Evolutionary conservation across 768 basidiomycete genomes (phyloP).

Genomic region (Russula griseocarnosa): DNA sequence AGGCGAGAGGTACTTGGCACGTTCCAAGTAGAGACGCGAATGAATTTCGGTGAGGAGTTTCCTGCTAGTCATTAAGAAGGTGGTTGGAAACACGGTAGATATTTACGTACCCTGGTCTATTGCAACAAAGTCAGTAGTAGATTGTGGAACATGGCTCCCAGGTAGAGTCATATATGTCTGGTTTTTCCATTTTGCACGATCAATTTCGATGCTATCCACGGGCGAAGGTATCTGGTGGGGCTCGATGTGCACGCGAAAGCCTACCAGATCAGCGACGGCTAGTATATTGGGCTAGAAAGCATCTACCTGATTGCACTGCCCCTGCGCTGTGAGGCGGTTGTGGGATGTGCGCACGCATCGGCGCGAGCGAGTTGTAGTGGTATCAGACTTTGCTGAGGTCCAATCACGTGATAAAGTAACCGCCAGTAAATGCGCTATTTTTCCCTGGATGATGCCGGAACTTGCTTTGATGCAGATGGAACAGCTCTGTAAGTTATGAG

Average conservation of each 20-base stretch:
- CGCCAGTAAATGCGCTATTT: not conserved
- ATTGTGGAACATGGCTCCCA: slow-evolving; percentile 65
- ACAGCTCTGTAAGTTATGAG: not conserved
- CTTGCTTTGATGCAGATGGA: not conserved
- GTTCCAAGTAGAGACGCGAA: slow-evolving; percentile 87
- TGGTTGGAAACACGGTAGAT: not conserved
- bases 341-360: slow-evolving; percentile 23
- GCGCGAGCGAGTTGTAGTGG: not conserved
- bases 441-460: not conserved
- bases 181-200: slow-evolving; percentile 74
- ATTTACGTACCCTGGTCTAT: slow-evolving; percentile 74
- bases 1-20: slow-evolving; percentile 78
- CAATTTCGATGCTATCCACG: slow-evolving; percentile 69
- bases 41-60: slow-evolving; percentile 87
- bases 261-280: slow-evolving; percentile 38
- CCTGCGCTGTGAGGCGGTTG: slow-evolving; percentile 29
- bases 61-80: slow-evolving; percentile 41
- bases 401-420: not conserved
- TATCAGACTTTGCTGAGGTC: not conserved
- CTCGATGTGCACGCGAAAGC: slow-evolving; percentile 79
- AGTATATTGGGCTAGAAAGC: not conserved
- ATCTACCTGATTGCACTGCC: slow-evolving; percentile 15
- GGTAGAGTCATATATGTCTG: slow-evolving; percentile 63
- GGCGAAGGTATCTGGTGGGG: slow-evolving; percentile 90
- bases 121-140: slow-evolving; percentile 84